Conservation (phyloP, 805 yeast species). For the Metschnikowia arizonensis region DNA sequence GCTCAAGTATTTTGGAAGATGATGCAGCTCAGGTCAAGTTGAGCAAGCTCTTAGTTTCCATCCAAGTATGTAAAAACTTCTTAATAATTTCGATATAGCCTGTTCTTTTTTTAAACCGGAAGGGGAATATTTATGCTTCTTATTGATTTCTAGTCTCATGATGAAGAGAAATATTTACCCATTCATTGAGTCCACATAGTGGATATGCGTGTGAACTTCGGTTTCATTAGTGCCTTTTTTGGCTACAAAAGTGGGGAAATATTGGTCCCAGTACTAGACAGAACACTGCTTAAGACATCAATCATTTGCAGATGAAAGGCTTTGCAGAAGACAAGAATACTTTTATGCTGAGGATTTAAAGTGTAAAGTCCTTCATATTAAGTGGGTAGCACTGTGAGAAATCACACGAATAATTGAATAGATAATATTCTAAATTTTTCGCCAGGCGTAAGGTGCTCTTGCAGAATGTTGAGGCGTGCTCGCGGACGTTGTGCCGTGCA, state of each 20-base stretch:
- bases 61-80: neutral
- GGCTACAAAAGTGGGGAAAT: neutral
- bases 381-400: too few relatives aligned
- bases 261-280: neutral
- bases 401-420: neutral
- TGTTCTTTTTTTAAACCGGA: neutral
- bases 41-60: too few relatives aligned
- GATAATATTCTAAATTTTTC: neutral
- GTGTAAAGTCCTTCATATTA: neutral
- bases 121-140: neutral
- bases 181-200: too few relatives aligned
- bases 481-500: neutral
- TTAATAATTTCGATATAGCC: neutral
- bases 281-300: neutral
- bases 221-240: neutral
- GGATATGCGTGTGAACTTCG: neutral
- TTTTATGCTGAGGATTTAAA: neutral
- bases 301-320: neutral
- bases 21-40: neutral
- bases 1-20: constrained; percentile 22
- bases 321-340: neutral
- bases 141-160: neutral
- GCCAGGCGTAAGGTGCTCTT: neutral
- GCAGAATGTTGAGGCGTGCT: neutral
- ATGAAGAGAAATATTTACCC: neutral